Evolutionary conservation across 75 land plant species (phyloP).

Genomic region (Adiantum capillusveneris): DNA sequence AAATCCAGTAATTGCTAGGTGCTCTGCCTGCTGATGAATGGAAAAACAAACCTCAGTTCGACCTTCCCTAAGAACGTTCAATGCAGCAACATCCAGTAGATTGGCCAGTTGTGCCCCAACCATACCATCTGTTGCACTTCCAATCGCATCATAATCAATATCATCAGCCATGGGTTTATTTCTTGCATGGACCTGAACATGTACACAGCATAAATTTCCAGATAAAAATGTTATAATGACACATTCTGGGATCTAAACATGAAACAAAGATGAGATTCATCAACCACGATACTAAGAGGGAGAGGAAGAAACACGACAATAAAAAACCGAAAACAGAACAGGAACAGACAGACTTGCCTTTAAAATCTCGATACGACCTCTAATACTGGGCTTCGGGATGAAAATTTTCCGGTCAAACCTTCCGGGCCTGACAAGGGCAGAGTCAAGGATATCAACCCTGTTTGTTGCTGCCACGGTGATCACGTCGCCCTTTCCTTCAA

Average conservation of each 20-base stretch:
- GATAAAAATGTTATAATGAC: neutral
- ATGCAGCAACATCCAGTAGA: constrained; percentile 79
- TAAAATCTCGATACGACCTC: constrained; percentile 80
- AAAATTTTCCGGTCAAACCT: constrained; percentile 90
- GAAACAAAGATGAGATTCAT: too few relatives aligned
- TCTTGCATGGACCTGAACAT: constrained; percentile 74
- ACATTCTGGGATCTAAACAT: too few relatives aligned
- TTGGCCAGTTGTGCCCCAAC: constrained; percentile 96
- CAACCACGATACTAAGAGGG: too few relatives aligned
- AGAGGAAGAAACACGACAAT: too few relatives aligned
- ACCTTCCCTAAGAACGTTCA: constrained; percentile 72
- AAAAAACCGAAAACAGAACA: too few relatives aligned
- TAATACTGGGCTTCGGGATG: constrained; percentile 79
- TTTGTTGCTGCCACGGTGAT: constrained; percentile 99
- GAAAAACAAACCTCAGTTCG: constrained; percentile 59
- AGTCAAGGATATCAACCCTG: constrained; percentile 92
- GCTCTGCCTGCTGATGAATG: too few relatives aligned
- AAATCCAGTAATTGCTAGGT: too few relatives aligned
- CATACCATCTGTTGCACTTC: constrained; percentile 77
- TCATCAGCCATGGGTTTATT: constrained; percentile 94
- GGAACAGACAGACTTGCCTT: constrained; percentile 32
- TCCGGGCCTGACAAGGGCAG: constrained; percentile 94
- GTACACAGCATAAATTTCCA: neutral
- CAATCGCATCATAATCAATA: constrained; percentile 80
- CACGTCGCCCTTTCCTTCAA: constrained; percentile 96